phyloP scores from a whole-genome alignment of 768 basidiomycete species.

The Mycena chlorophos region DNA sequence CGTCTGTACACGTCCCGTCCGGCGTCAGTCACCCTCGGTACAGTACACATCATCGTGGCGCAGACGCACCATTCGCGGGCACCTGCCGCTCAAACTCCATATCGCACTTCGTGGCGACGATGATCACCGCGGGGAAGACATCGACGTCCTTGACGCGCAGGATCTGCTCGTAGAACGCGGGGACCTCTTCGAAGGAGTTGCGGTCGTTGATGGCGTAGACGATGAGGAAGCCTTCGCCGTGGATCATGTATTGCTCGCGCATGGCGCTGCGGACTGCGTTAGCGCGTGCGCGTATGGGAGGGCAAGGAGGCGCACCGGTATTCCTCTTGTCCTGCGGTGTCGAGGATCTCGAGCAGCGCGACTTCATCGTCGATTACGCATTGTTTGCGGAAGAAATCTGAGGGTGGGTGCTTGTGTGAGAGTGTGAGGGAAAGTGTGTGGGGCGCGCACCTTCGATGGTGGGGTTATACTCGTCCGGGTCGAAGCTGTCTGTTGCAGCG shows the following conservation, averaged over 20 bases:
- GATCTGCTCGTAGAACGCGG: conserved; percentile 94
- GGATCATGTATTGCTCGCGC: conserved; percentile 99
- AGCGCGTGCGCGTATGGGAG: background rate
- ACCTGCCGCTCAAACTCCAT: conserved; percentile 95
- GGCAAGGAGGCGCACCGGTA: conserved; percentile 68
- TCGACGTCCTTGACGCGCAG: conserved; percentile 89
- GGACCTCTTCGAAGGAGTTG: conserved; percentile 96
- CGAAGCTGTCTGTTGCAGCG: background rate
- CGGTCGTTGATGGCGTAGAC: conserved; percentile 97
- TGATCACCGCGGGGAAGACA: conserved; percentile 91
- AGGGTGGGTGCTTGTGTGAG: background rate
- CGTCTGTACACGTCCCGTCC: conserved; percentile 72
- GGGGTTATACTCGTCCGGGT: conserved; percentile 88
- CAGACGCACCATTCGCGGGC: conserved; percentile 79
- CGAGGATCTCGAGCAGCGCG: conserved; percentile 93
- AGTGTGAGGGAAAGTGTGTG: background rate
- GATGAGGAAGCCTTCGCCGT: conserved; percentile 95
- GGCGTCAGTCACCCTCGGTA: background rate
- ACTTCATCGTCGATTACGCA: conserved; percentile 97
- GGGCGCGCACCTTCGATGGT: conserved; percentile 80
- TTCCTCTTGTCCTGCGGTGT: conserved; percentile 98
- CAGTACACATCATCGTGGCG: background rate
- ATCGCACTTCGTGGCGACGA: conserved; percentile 97
- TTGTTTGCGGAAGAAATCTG: conserved; percentile 96
- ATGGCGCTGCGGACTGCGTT: conserved; percentile 66